These are phyloP conservation scores for Haematococcus sp. DNA, from an alignment of 139 green algal species.

Conservation along the genomic window DNA sequence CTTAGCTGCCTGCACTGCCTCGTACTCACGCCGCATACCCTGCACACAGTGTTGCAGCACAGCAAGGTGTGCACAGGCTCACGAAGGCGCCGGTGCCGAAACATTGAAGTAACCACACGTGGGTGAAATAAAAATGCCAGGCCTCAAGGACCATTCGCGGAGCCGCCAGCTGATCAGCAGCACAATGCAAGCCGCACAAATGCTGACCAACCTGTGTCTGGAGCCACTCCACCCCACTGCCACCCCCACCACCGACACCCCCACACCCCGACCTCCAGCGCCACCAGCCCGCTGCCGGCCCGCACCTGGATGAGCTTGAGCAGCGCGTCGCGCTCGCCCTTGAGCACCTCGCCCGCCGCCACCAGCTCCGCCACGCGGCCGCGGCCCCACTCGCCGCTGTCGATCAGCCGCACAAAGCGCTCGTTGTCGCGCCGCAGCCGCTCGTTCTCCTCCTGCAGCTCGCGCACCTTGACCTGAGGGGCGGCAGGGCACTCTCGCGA, in stretches of 20 bases:
- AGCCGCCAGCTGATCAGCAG: too few species aligned
- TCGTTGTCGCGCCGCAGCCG: conserved; percentile 80
- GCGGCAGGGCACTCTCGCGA: background rate
- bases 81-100: background rate
- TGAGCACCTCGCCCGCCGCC: conserved; percentile 63
- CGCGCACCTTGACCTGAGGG: conserved; percentile 26
- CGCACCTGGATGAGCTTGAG: conserved; percentile 64
- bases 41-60: conserved; percentile 1
- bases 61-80: background rate
- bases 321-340: conserved; percentile 79
- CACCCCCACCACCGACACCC: too few species aligned
- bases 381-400: conserved; percentile 86
- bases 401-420: conserved; percentile 82
- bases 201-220: background rate
- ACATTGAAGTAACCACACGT: background rate
- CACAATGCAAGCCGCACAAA: background rate
- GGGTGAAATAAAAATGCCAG: too few species aligned
- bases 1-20: conserved; percentile 59
- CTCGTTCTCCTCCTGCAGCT: conserved; percentile 72
- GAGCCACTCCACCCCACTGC: too few species aligned
- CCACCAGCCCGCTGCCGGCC: background rate
- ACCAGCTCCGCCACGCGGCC: conserved; percentile 57
- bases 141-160: too few species aligned
- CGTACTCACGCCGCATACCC: conserved; percentile 66
- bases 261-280: too few species aligned